Percentiles rank a stretch among this genome's conserved stretches.
Evolutionary conservation across 2,329 filamentous ascomycete species (phyloP).

Genomic region (Ophiostoma sp.): DNA sequence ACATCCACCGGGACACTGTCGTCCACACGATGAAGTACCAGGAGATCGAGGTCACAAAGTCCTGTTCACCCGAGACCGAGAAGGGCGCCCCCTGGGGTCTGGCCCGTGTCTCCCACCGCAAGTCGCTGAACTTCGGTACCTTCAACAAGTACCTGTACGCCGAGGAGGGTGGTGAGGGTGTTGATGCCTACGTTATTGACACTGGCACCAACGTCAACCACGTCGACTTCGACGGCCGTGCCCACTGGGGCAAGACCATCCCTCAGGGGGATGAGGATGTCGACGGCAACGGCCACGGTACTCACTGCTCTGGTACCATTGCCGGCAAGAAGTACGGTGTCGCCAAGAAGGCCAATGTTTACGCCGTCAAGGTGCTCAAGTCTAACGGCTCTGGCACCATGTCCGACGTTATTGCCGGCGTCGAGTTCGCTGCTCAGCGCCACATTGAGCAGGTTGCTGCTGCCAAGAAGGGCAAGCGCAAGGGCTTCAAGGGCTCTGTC

Average conservation of each 20-base stretch:
- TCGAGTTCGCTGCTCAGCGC: conserved; percentile 84
- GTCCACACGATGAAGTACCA: conserved; percentile 73
- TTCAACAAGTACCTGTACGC: conserved; percentile 99
- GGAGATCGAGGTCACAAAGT: conserved; percentile 39
- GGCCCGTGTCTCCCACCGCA: conserved; percentile 94
- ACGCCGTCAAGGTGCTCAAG: conserved; percentile 96
- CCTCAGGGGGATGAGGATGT: conserved; percentile 78
- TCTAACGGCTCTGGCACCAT: conserved; percentile 98
- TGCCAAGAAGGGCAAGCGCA: conserved; percentile 83
- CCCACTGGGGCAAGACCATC: conserved; percentile 96
- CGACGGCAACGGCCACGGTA: conserved; percentile 97
- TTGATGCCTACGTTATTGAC: conserved; percentile 98
- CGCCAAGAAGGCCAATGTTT: conserved; percentile 96
- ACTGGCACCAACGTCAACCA: conserved; percentile 93
- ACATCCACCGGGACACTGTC: conserved; percentile 90
- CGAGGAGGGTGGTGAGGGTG: conserved; percentile 87
- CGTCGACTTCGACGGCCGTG: conserved; percentile 96
- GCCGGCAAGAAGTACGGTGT: conserved; percentile 99
- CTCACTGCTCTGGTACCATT: conserved; percentile 97
- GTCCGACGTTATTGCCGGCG: conserved; percentile 98
- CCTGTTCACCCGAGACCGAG: conserved; percentile 65
- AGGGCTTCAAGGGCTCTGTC: conserved; percentile 98
- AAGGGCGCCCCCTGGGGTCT: conserved; percentile 98
- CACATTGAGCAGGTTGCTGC: conserved; percentile 74
- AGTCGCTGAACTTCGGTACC: conserved; percentile 80